phyloP scores from a whole-genome alignment of 305 asterid genomes.

The Fraxinus albicans region DNA sequence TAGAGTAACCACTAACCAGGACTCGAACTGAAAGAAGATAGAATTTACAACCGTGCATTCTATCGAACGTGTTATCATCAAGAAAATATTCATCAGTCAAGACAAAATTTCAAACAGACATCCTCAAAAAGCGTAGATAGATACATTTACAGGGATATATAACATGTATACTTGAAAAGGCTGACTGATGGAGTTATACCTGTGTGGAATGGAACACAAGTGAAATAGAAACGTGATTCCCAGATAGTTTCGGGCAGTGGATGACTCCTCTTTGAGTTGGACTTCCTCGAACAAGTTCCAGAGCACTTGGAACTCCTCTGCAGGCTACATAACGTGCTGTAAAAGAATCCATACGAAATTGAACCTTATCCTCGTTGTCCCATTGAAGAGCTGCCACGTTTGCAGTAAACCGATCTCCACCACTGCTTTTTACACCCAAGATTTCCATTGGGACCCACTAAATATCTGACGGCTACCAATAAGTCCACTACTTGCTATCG shows the following conservation, averaged over 20 bases:
- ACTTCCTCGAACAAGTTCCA: not conserved
- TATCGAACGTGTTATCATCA: conserved; percentile 25
- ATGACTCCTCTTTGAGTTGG: not conserved
- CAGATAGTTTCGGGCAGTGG: not conserved
- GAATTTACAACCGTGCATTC: conserved; percentile 19
- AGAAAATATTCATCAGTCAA: no score
- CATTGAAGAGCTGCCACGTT: not conserved
- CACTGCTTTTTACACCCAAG: not conserved
- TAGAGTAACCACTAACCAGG: not conserved
- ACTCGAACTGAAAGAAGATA: not conserved
- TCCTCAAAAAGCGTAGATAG: not conserved
- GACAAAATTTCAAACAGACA: no score
- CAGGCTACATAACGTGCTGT: not conserved
- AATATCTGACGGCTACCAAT: not conserved
- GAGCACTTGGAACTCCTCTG: not conserved
- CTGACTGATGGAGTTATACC: no score
- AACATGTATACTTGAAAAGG: no score
- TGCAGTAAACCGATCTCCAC: not conserved
- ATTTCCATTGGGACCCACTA: not conserved
- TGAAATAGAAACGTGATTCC: not conserved
- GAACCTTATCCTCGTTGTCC: not conserved
- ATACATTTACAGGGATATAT: not conserved
- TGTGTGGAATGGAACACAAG: not conserved
- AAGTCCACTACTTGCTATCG: not conserved
- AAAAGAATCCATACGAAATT: not conserved